Evolutionary conservation across 495 filamentous ascomycete genomes (phyloP).

Genomic region (Penicillium canescens): DNA sequence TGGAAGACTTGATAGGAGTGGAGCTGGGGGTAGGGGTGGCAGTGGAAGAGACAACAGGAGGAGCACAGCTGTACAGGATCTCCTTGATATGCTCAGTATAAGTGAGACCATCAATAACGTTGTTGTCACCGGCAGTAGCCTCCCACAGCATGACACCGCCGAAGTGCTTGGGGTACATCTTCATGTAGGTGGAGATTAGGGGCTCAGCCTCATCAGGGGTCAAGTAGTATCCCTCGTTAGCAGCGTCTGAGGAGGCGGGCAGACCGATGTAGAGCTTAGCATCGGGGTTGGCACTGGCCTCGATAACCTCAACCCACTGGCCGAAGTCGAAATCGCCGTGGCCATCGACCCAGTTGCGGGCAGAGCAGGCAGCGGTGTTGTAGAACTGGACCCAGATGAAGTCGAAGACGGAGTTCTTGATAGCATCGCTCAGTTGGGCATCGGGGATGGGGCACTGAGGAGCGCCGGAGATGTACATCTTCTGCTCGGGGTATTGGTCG

Average conservation of each 20-base stretch:
- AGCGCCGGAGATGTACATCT: slow-evolving; percentile 63
- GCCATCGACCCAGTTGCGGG: slow-evolving; percentile 43
- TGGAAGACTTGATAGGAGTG: slow-evolving; percentile 14
- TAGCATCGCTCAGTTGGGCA: slow-evolving; percentile 50
- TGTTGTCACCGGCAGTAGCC: slow-evolving; percentile 54
- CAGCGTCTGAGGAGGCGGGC: slow-evolving; percentile 46
- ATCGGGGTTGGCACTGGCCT: slow-evolving; percentile 52
- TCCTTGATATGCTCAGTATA: slow-evolving; percentile 47
- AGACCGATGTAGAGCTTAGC: slow-evolving; percentile 68
- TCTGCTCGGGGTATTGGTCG: slow-evolving; percentile 39
- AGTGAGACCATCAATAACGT: slow-evolving; percentile 41
- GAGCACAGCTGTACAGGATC: slow-evolving; percentile 36
- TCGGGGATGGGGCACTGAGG: slow-evolving; percentile 67
- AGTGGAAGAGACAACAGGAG: slow-evolving; percentile 22
- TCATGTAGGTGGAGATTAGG: slow-evolving; percentile 52
- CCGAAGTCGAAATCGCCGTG: slow-evolving; percentile 60
- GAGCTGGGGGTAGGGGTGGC: slow-evolving; percentile 20
- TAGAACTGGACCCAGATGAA: slow-evolving; percentile 74
- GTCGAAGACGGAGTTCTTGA: slow-evolving; percentile 54
- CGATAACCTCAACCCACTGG: slow-evolving; percentile 64
- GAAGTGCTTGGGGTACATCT: slow-evolving; percentile 52
- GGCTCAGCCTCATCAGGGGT: slow-evolving; percentile 45
- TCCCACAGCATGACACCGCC: slow-evolving; percentile 78
- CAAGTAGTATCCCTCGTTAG: slow-evolving; percentile 43
- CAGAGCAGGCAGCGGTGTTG: slow-evolving; percentile 59